These are phyloP conservation scores for Russula olivacea DNA, from an alignment of 768 basidiomycete species.

Conservation along the genomic window DNA sequence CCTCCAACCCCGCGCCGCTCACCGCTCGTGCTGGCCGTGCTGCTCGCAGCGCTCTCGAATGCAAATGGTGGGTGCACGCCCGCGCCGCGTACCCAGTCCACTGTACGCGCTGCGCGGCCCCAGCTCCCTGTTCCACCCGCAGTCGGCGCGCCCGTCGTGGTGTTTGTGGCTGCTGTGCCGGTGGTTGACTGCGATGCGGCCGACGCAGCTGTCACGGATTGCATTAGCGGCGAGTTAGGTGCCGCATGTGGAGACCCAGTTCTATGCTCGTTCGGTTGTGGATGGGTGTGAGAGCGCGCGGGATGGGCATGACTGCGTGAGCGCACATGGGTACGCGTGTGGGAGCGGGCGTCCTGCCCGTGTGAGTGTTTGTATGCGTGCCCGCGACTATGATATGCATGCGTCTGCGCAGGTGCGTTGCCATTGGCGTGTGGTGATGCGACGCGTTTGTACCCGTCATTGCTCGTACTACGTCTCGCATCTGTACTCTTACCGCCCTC, in stretches of 20 bases:
- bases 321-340: conserved; percentile 8
- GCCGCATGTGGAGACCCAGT: conserved; percentile 3
- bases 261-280: conserved; percentile 2
- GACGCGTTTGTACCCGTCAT: conserved; percentile 10
- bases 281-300: conserved; percentile 19
- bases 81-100: conserved; percentile 22
- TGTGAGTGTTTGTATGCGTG: conserved; percentile 10
- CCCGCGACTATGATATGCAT: background rate
- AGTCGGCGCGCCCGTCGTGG: conserved; percentile 1
- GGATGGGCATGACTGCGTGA: conserved; percentile 14
- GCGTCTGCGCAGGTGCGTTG: conserved; percentile 1
- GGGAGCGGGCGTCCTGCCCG: conserved; percentile 10
- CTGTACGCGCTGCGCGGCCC: conserved; percentile 19
- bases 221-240: conserved; percentile 9
- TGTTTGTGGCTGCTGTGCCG: conserved; percentile 12
- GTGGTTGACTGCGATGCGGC: conserved; percentile 22
- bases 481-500: conserved; percentile 8
- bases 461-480: conserved; percentile 19
- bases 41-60: conserved; percentile 23
- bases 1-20: conserved; percentile 4
- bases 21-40: conserved; percentile 6
- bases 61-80: conserved; percentile 26
- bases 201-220: conserved; percentile 12
- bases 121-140: conserved; percentile 14
- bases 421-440: background rate